These are phyloP conservation scores for Chalciporus pseudorubinellus DNA, from an alignment of 768 basidiomycete genomes.

Conservation along the genomic window DNA sequence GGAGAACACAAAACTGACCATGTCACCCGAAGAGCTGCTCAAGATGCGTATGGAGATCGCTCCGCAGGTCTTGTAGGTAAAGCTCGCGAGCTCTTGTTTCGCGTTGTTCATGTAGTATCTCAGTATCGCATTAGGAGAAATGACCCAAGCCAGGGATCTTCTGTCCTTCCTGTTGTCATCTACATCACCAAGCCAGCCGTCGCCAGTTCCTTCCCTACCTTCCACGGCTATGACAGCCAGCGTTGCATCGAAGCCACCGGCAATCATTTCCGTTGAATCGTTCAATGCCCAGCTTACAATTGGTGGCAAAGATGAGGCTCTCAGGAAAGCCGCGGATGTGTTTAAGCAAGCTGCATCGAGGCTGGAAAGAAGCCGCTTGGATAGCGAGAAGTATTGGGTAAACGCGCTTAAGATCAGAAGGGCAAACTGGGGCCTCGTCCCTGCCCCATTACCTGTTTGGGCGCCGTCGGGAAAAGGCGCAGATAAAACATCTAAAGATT, in stretches of 20 bases:
- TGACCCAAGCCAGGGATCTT: slow-evolving; percentile 73
- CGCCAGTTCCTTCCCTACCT: slow-evolving; percentile 28
- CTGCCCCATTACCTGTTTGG: slow-evolving; percentile 73
- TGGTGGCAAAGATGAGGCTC: slow-evolving; percentile 78
- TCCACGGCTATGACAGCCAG: slow-evolving; percentile 54
- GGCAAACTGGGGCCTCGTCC: slow-evolving; percentile 78
- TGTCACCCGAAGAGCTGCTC: slow-evolving; percentile 71
- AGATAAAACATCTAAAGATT: slow-evolving; percentile 79
- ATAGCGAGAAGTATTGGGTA: slow-evolving; percentile 76
- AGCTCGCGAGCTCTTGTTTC: not conserved
- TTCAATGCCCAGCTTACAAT: slow-evolving; percentile 71
- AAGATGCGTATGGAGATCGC: slow-evolving; percentile 73
- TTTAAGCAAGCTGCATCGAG: slow-evolving; percentile 69
- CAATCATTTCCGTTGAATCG: slow-evolving; percentile 63
- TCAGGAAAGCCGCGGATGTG: slow-evolving; percentile 69
- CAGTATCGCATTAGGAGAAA: slow-evolving; percentile 76
- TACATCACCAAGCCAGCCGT: slow-evolving; percentile 34
- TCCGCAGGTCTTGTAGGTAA: slow-evolving; percentile 69
- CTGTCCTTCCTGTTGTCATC: slow-evolving; percentile 56
- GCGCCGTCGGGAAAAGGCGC: slow-evolving; percentile 71
- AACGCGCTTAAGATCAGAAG: slow-evolving; percentile 74
- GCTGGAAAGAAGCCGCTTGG: slow-evolving; percentile 59
- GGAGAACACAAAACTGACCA: slow-evolving; percentile 39
- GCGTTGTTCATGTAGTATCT: slow-evolving; percentile 14
- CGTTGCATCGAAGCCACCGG: slow-evolving; percentile 61